Evolutionary conservation across 228 moss, liverwort and hornwort species (phyloP), one percentile per base, ranked within the genome.

Genomic region (Sphagnum fallax): DNA sequence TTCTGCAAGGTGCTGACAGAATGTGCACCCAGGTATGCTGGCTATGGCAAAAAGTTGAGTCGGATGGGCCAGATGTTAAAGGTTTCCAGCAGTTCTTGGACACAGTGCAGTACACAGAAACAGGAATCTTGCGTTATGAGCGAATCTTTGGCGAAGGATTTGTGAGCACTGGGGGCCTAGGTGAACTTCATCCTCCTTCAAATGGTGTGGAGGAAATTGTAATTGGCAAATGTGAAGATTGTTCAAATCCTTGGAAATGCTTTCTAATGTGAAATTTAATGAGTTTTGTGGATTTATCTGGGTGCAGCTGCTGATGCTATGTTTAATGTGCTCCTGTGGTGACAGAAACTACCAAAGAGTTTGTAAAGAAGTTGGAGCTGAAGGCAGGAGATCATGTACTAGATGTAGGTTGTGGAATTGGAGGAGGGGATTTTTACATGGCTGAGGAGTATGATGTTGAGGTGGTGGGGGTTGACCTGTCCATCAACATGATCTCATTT

Each of bases 391-490:
- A 84, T 70, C 85, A 84, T 68, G 98, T 98, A 9, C 69, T 98
- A 64, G 98, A 98, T 66, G 98, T 98, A 64, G 98, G 98, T 64
- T 98, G 98, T 73, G 98, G 98, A 72, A 98, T 98, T 47, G 98
- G 98, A 48, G 98, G 98, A 52, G 92, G 98, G 49, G 98, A 92
- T 77, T 93, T 98, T 78, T 94, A 89, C 70, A 98, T 98, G 98
- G 90, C 94, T 47, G 91, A 94, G 59, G 76, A 86, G 69, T 94
- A 75, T 60, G 92, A 89, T 71, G 87, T 67, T 5, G 94, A 98
- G 70, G 90, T 98, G 69, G 74, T 94, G 16, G 98, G 94, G 55
- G 9, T 98, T 66, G 98, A 98, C 78, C 82, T 98, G 8, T 98
- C 98, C 8, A 80, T 94, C 50, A 98, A 98, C 18, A 98, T 98